Evolutionary conservation across 2,329 filamentous ascomycete genomes (phyloP).

Genomic region (Claviceps sp.): DNA sequence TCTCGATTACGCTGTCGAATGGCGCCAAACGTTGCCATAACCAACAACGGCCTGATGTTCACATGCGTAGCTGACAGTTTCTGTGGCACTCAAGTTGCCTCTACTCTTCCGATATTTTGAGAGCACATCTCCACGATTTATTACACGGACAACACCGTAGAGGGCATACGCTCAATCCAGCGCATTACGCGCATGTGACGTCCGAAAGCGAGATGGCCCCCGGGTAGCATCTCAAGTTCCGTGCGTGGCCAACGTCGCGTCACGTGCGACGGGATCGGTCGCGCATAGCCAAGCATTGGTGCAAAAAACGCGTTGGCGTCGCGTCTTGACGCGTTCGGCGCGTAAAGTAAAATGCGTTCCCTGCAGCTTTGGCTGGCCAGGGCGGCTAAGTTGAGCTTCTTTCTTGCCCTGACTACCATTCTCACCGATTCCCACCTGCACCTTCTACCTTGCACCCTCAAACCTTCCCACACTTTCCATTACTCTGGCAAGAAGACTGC

Average conservation of each 20-base stretch:
- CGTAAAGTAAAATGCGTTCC: constrained; percentile 6
- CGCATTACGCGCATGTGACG: too few relatives aligned
- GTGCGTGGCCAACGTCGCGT: not conserved
- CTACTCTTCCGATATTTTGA: too few relatives aligned
- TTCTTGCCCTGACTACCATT: not conserved
- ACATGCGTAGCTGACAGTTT: too few relatives aligned
- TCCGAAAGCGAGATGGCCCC: too few relatives aligned
- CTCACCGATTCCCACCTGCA: not conserved
- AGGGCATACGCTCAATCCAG: too few relatives aligned
- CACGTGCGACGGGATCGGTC: constrained; percentile 2
- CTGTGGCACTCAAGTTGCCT: too few relatives aligned
- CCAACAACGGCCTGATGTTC: too few relatives aligned
- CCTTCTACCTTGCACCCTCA: not conserved
- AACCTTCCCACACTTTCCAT: not conserved
- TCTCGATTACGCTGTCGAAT: too few relatives aligned
- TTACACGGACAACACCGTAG: too few relatives aligned
- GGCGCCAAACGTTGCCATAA: too few relatives aligned
- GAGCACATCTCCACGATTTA: too few relatives aligned
- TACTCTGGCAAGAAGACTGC: constrained; percentile 1
- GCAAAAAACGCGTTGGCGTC: constrained; percentile 15
- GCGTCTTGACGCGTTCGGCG: constrained; percentile 16
- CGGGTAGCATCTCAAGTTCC: not conserved
- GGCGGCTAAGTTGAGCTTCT: not conserved
- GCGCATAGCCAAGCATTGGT: constrained; percentile 18
- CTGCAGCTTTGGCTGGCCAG: constrained; percentile 3